Percentiles rank a stretch among this genome's conserved stretches.
phyloP scores from a whole-genome alignment of 106 monocot genomes.

The Dendrobium nobile region DNA sequence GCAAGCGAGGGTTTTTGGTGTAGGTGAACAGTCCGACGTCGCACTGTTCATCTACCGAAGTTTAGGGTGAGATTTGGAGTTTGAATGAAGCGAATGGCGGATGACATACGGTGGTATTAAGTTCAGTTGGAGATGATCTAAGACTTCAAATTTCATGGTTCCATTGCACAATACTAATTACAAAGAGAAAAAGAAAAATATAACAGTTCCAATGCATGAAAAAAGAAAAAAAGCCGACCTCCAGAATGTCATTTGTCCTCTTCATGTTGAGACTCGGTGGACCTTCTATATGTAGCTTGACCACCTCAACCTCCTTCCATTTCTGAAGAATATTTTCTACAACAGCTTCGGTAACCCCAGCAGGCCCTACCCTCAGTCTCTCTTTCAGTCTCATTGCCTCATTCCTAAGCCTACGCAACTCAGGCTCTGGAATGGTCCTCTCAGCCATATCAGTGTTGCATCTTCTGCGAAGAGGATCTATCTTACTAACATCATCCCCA shows the following conservation, averaged over 20 bases:
- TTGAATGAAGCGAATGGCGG: no score
- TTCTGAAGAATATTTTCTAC: conserved; percentile 66
- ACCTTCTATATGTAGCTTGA: conserved; percentile 80
- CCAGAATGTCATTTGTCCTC: conserved; percentile 72
- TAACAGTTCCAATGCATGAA: background rate
- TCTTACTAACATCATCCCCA: background rate
- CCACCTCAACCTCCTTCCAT: conserved; percentile 76
- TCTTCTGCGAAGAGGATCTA: conserved; percentile 11
- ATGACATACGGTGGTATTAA: no score
- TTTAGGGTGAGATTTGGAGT: no score
- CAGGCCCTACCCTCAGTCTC: conserved; percentile 74
- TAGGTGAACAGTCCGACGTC: no score
- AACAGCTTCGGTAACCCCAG: conserved; percentile 70
- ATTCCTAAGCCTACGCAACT: conserved; percentile 72
- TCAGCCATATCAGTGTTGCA: conserved; percentile 85
- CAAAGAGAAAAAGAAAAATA: background rate
- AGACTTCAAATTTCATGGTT: background rate
- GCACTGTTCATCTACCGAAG: no score
- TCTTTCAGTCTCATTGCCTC: conserved; percentile 81
- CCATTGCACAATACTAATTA: no score
- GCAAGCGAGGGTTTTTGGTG: no score
- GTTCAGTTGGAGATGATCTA: no score
- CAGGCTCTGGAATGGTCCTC: conserved; percentile 69
- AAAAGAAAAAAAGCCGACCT: conserved; percentile 32
- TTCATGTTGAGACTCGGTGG: conserved; percentile 72